Conservation (phyloP, 805 yeast genomes). For the Yamadazyma olivae region DNA sequence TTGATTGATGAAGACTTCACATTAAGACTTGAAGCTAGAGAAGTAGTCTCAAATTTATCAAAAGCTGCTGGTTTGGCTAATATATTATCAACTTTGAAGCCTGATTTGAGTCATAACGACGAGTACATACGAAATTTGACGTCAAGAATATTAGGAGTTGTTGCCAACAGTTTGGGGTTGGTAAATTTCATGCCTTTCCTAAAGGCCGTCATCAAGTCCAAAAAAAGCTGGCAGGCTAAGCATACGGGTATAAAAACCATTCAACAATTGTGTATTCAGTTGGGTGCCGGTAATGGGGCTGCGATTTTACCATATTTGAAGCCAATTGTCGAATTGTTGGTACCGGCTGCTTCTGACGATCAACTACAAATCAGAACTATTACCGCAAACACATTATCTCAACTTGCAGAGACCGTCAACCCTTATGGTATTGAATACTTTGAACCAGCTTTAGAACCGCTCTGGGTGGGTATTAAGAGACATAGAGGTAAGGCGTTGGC, state of each 20-base stretch:
- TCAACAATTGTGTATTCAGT: conserved; percentile 66
- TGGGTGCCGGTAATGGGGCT: conserved; percentile 59
- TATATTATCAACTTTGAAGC: conserved; percentile 74
- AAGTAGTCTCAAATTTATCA: conserved; percentile 68
- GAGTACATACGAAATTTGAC: conserved; percentile 77
- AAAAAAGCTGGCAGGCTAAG: conserved; percentile 76
- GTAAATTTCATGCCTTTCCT: conserved; percentile 73
- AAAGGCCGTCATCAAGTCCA: conserved; percentile 72
- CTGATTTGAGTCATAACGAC: conserved; percentile 79
- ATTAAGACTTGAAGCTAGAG: conserved; percentile 77
- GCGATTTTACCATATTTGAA: conserved; percentile 67
- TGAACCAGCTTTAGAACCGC: conserved; percentile 66
- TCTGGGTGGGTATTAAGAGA: conserved; percentile 74
- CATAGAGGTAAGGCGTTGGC: conserved; percentile 80
- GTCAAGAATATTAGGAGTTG: conserved; percentile 78
- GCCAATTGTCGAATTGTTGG: conserved; percentile 60
- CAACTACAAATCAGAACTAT: conserved; percentile 63
- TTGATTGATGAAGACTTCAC: conserved; percentile 74
- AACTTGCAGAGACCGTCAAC: conserved; percentile 73
- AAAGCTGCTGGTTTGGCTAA: conserved; percentile 80
- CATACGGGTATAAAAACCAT: conserved; percentile 78
- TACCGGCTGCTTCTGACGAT: conserved; percentile 61
- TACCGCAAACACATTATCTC: conserved; percentile 69
- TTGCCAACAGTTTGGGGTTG: conserved; percentile 76
- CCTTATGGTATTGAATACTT: conserved; percentile 93